These are phyloP conservation scores for Platanus orientalis DNA, from an alignment of 164 flowering plant species.

Conservation along the genomic window DNA sequence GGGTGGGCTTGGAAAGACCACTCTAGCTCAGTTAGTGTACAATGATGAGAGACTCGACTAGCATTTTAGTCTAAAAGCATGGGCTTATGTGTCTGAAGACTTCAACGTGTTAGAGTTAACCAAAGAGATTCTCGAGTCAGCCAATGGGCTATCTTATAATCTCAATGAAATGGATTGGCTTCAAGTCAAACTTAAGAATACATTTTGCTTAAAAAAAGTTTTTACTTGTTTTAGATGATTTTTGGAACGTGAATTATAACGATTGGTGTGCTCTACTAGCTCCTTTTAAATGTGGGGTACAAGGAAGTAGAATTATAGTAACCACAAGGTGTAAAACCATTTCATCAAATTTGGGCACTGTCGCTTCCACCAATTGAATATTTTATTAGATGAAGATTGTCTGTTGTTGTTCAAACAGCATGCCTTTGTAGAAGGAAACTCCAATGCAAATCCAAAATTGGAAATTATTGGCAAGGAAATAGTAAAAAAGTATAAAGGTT, in stretches of 20 bases:
- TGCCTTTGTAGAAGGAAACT: not conserved
- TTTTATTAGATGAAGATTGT: not conserved
- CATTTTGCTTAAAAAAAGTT: not conserved
- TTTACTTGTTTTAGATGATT: not conserved
- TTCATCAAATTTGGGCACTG: not conserved
- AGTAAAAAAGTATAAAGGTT: not conserved
- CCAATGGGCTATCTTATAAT: not conserved
- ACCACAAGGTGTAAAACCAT: not conserved
- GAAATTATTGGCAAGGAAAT: not conserved
- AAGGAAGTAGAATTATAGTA: not conserved
- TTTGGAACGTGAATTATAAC: not conserved
- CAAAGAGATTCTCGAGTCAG: not conserved
- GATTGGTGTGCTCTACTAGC: not conserved
- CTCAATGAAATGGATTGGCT: not conserved
- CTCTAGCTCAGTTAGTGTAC: constrained; percentile 1
- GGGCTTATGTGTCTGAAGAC: not conserved
- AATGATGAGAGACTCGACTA: not conserved
- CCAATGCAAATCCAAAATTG: not conserved
- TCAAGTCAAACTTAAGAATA: not conserved
- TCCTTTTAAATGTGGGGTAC: constrained; percentile 4
- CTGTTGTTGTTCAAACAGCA: not conserved
- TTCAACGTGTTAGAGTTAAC: not conserved
- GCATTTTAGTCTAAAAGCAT: not conserved
- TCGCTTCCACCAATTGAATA: not conserved
- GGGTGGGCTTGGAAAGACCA: not conserved